Evolutionary conservation across 768 basidiomycete species (phyloP).

Genomic region (Cantharellus cinnabarinus): DNA sequence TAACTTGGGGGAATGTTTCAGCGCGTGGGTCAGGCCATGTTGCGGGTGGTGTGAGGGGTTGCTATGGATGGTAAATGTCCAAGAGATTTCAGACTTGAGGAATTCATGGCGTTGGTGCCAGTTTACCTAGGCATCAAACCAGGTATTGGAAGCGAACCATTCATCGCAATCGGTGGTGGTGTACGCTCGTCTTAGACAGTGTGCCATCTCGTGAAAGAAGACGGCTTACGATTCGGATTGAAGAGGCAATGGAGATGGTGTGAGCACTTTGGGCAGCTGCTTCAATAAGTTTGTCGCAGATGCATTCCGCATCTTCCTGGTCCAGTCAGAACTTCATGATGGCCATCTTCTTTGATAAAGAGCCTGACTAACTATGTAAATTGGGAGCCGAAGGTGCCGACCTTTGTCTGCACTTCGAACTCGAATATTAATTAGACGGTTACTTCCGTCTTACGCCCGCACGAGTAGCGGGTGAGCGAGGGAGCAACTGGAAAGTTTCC

Average conservation of each 20-base stretch:
- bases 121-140: conserved; percentile 67
- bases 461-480: too few species aligned
- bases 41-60: conserved; percentile 85
- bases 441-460: too few species aligned
- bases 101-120: conserved; percentile 84
- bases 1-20: conserved; percentile 52
- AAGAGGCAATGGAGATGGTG: conserved; percentile 31
- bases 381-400: too few species aligned
- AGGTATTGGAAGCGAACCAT: conserved; percentile 48
- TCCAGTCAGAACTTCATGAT: conserved; percentile 13
- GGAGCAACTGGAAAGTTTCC: too few species aligned
- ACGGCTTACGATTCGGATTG: conserved; percentile 31
- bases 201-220: neutral
- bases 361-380: neutral
- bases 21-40: conserved; percentile 75
- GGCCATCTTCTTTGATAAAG: neutral
- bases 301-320: conserved; percentile 66
- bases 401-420: too few species aligned
- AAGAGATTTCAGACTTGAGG: conserved; percentile 89
- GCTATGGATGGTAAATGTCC: conserved; percentile 67
- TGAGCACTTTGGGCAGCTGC: conserved; percentile 34
- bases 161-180: neutral
- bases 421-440: too few species aligned
- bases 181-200: neutral
- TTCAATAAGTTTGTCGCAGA: conserved; percentile 48